These are phyloP conservation scores for Wickerhamiella brachini DNA, from an alignment of 805 yeast genomes.

Conservation along the genomic window DNA sequence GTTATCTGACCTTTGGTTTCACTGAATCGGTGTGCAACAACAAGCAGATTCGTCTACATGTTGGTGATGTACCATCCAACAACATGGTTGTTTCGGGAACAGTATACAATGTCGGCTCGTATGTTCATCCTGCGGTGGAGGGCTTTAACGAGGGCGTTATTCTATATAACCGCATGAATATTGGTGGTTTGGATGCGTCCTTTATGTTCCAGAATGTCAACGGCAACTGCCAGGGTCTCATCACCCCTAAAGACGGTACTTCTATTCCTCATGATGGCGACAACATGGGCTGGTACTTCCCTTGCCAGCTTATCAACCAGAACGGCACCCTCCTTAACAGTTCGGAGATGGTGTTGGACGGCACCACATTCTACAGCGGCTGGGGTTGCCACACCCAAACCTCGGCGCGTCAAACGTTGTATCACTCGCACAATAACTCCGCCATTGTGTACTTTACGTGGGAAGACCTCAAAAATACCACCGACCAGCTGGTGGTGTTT, in stretches of 20 bases:
- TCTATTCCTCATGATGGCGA: constrained; percentile 53
- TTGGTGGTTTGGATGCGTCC: constrained; percentile 44
- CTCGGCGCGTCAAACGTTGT: constrained; percentile 48
- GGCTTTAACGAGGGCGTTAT: constrained; percentile 65
- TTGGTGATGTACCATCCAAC: constrained; percentile 44
- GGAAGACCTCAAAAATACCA: constrained; percentile 61
- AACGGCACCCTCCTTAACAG: constrained; percentile 64
- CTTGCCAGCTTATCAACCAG: constrained; percentile 45
- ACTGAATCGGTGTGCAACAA: constrained; percentile 64
- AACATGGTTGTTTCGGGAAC: constrained; percentile 69
- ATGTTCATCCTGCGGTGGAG: constrained; percentile 67
- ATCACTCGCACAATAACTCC: constrained; percentile 41
- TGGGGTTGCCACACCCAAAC: constrained; percentile 83
- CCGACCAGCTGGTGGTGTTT: constrained; percentile 72
- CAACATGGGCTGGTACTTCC: constrained; percentile 85
- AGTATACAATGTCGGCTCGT: constrained; percentile 55
- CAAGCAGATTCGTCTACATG: constrained; percentile 36
- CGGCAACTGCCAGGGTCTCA: constrained; percentile 74
- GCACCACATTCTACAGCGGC: constrained; percentile 53
- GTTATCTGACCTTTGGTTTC: constrained; percentile 81
- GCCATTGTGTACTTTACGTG: constrained; percentile 83
- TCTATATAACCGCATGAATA: constrained; percentile 71
- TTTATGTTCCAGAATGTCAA: constrained; percentile 85
- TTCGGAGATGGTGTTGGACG: constrained; percentile 19
- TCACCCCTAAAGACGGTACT: constrained; percentile 53